Conservation (phyloP, 208 protist species). For the Willaertia magna region DNA sequence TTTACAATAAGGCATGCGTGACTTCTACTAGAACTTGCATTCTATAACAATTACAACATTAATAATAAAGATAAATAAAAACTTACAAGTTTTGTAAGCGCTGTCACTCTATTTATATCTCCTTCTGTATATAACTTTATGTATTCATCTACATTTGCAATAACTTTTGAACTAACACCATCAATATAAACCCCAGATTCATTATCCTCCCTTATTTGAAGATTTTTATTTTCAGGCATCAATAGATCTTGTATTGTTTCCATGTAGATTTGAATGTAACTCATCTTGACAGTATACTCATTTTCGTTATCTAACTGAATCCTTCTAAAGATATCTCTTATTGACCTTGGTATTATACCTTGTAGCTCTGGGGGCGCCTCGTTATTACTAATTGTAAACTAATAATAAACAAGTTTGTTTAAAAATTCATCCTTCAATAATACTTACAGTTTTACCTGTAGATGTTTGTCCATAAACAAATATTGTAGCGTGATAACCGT, state of each 20-base stretch:
- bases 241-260: conserved; percentile 14
- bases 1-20: conserved; percentile 18
- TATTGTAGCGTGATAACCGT: conserved; percentile 28
- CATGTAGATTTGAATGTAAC: conserved; percentile 20
- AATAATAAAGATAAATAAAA: not conserved
- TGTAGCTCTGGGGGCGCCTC: not conserved
- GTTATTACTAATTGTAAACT: not conserved
- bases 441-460: conserved; percentile 29
- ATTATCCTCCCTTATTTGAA: conserved; percentile 28
- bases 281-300: conserved; percentile 12
- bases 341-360: conserved; percentile 12
- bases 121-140: not conserved
- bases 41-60: not conserved
- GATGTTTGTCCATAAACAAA: conserved; percentile 34
- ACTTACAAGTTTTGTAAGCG: not conserved
- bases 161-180: not conserved
- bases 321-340: not conserved
- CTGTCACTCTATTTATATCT: conserved; percentile 4
- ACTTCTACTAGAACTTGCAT: conserved; percentile 6
- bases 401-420: not conserved
- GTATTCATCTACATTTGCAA: not conserved
- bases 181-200: conserved; percentile 25
- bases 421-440: not conserved
- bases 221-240: not conserved
- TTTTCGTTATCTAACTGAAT: not conserved